These are phyloP conservation scores for Cercospora sp. DNA, from an alignment of 2,329 filamentous ascomycete species.

Conservation along the genomic window DNA sequence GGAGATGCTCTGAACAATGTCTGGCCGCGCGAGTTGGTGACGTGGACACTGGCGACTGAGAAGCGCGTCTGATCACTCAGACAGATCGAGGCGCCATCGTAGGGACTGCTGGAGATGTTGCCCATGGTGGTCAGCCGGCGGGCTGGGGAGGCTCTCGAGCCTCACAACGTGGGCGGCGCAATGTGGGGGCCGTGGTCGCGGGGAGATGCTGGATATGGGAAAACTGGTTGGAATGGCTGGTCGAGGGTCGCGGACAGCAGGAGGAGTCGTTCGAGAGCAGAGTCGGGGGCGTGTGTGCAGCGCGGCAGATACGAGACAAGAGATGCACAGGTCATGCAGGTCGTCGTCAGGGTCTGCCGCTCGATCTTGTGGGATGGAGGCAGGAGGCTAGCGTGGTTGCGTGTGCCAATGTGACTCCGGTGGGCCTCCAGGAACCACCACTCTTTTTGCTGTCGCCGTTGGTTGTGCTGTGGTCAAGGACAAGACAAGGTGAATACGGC, in stretches of 20 bases:
- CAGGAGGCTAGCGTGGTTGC: neutral
- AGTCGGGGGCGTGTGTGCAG: neutral
- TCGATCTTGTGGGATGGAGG: neutral
- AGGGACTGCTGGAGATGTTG: slow-evolving; percentile 83
- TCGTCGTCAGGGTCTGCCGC: neutral
- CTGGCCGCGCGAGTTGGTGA: slow-evolving; percentile 78
- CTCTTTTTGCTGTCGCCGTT: neutral
- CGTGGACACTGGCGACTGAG: slow-evolving; percentile 77
- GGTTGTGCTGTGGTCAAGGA: neutral
- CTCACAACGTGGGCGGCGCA: slow-evolving; percentile 26
- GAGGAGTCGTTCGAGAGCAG: neutral
- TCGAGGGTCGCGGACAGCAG: slow-evolving; percentile 2
- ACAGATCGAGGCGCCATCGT: slow-evolving; percentile 78
- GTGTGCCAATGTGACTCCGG: neutral
- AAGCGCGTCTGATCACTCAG: slow-evolving; percentile 90
- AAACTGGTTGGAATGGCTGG: slow-evolving; percentile 8
- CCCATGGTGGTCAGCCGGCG: slow-evolving; percentile 65
- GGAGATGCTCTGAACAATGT: slow-evolving; percentile 75
- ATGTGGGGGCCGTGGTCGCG: slow-evolving; percentile 22
- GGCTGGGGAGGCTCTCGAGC: slow-evolving; percentile 26
- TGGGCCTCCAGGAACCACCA: neutral
- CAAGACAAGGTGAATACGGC: neutral
- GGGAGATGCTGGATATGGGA: slow-evolving; percentile 18
- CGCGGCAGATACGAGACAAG: neutral
- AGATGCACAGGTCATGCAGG: neutral